These are phyloP conservation scores for Daldinia eschscholtzii DNA, from an alignment of 2,329 filamentous ascomycete genomes.

Conservation along the genomic window DNA sequence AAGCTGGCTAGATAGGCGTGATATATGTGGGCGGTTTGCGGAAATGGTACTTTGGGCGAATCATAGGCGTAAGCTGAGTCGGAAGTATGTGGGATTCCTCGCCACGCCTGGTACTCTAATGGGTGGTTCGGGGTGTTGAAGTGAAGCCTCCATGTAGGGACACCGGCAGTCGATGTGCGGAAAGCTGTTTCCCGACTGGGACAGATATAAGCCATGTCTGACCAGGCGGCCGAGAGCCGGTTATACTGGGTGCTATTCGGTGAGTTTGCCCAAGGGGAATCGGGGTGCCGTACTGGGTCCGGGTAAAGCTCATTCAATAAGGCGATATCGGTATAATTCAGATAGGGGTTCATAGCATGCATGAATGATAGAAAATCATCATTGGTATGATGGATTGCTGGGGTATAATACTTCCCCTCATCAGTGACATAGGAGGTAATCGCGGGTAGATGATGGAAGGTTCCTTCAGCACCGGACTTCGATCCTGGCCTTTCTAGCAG, in stretches of 20 bases:
- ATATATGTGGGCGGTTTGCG: constrained; percentile 9
- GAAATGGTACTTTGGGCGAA: background rate
- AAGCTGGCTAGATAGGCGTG: constrained; percentile 10
- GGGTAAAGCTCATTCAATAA: constrained; percentile 14
- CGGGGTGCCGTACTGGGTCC: background rate
- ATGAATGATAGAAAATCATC: constrained; percentile 7
- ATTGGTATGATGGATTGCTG: constrained; percentile 5
- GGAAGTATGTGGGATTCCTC: constrained; percentile 7
- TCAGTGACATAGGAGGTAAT: constrained; percentile 13
- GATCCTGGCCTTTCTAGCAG: constrained; percentile 9
- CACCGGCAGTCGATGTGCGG: constrained; percentile 3
- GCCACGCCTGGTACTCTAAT: constrained; percentile 11
- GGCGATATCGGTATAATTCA: constrained; percentile 10
- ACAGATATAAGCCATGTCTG: constrained; percentile 12
- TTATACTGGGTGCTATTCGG: constrained; percentile 12
- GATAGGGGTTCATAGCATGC: background rate
- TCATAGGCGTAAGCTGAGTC: constrained; percentile 8
- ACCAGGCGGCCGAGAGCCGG: constrained; percentile 14
- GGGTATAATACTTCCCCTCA: constrained; percentile 13
- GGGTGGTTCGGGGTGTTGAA: constrained; percentile 12
- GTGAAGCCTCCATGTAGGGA: constrained; percentile 5
- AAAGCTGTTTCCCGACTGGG: constrained; percentile 2
- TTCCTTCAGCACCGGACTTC: constrained; percentile 2
- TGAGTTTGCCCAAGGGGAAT: constrained; percentile 11
- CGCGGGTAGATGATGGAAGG: constrained; percentile 8